A percentile compares a stretch with the other conserved stretches of the same genome.
Evolutionary conservation across 768 basidiomycete species (phyloP).

Genomic region (Gyrodon lividus): DNA sequence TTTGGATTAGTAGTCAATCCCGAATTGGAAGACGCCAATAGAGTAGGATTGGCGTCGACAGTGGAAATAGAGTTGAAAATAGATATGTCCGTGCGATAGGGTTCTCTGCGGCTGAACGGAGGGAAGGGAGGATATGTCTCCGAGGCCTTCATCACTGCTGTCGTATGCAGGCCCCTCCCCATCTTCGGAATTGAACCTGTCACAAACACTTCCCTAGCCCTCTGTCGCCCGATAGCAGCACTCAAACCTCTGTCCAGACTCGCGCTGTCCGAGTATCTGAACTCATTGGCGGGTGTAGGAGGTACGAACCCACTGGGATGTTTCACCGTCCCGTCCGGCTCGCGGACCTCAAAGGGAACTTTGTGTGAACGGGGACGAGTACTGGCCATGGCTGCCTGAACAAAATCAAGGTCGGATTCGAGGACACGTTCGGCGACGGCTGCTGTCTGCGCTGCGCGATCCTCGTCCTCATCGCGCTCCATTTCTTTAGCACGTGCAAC

Average conservation of each 20-base stretch:
- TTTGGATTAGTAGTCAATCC: background rate
- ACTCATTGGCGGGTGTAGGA: conserved; percentile 40
- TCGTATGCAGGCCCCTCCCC: conserved; percentile 25
- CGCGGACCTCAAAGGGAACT: conserved; percentile 42
- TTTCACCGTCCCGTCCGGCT: conserved; percentile 37
- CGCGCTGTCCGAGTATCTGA: conserved; percentile 20
- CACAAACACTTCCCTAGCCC: conserved; percentile 11
- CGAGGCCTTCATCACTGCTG: background rate
- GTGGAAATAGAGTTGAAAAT: background rate
- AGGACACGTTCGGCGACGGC: conserved; percentile 32
- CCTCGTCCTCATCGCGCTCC: conserved; percentile 21
- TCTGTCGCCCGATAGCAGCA: conserved; percentile 10
- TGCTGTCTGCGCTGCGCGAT: conserved; percentile 27
- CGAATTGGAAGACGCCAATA: background rate
- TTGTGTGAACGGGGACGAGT: conserved; percentile 32
- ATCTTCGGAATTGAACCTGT: conserved; percentile 8
- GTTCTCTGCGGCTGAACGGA: background rate
- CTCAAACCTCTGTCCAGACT: conserved; percentile 19
- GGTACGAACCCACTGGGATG: conserved; percentile 46
- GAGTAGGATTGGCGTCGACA: background rate
- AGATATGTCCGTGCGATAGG: background rate
- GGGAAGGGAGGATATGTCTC: background rate
- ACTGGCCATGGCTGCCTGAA: conserved; percentile 19
- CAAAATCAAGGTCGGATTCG: conserved; percentile 28
- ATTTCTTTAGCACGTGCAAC: conserved; percentile 25